Percentiles rank a stretch among this genome's conserved stretches.
Evolutionary conservation across 2,329 filamentous ascomycete genomes (phyloP).

Genomic region (Botrytis paeoniae): DNA sequence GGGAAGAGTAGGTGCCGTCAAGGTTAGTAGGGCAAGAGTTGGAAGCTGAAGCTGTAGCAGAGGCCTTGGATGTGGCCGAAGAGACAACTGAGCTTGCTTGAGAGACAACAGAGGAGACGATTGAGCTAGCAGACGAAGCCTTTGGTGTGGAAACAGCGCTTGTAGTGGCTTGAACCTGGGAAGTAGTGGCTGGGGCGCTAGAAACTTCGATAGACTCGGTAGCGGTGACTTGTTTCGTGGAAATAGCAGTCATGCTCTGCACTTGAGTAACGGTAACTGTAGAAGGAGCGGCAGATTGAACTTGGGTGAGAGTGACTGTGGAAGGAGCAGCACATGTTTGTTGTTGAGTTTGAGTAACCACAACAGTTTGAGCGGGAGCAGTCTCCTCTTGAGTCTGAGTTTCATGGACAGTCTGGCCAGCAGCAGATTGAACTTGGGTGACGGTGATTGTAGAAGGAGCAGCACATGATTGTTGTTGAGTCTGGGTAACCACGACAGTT

Average conservation of each 20-base stretch:
- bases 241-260: neutral
- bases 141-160: neutral
- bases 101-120: neutral
- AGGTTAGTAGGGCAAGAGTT: conserved; percentile 21
- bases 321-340: neutral
- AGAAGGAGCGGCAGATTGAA: neutral
- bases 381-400: neutral
- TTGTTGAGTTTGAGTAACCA: neutral
- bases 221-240: neutral
- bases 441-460: neutral
- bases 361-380: neutral
- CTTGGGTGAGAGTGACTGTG: neutral
- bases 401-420: neutral
- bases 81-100: neutral
- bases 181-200: neutral
- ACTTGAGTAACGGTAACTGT: neutral
- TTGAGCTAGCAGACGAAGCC: neutral
- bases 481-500: neutral
- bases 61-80: neutral
- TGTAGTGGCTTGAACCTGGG: neutral
- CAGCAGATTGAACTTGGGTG: neutral
- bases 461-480: neutral
- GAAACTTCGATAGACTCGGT: neutral
- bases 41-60: neutral
- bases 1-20: conserved; percentile 49